Percentiles rank a stretch among this genome's conserved stretches.
These are phyloP conservation scores for Podospora pseudoanserina DNA, from an alignment of 495 filamentous ascomycete genomes.

Conservation along the genomic window DNA sequence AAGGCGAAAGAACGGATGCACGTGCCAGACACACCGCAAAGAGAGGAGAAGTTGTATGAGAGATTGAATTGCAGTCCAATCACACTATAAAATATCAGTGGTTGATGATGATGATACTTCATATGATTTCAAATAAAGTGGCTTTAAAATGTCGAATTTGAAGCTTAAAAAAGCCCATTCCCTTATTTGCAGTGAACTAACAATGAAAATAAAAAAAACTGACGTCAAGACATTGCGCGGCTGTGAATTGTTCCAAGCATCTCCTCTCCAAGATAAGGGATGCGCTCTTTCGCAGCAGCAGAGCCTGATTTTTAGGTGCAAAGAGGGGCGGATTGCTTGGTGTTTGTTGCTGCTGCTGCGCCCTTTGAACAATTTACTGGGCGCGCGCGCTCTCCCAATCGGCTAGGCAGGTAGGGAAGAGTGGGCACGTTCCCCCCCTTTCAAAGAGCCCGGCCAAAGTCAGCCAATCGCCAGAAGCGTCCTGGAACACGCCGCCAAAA, in stretches of 20 bases:
- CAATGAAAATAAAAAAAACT: not conserved
- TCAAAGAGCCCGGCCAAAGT: conserved; percentile 14
- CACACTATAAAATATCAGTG: not conserved
- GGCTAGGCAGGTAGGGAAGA: conserved; percentile 6
- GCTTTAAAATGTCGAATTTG: not conserved
- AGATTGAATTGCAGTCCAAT: not conserved
- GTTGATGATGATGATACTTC: not conserved
- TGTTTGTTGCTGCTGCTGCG: conserved; percentile 8
- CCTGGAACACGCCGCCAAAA: conserved; percentile 31
- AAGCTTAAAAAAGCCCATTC: not conserved
- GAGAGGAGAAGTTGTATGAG: not conserved
- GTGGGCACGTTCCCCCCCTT: conserved; percentile 20
- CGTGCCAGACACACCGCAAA: conserved; percentile 5
- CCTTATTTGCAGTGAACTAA: not conserved
- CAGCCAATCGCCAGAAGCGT: conserved; percentile 30
- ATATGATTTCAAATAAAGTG: not conserved
- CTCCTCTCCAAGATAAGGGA: not conserved
- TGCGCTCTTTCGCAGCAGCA: too few species aligned
- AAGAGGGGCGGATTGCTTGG: conserved; percentile 4
- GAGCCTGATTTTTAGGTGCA: conserved; percentile 2
- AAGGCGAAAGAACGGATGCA: conserved; percentile 12
- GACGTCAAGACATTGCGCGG: conserved; percentile 9
- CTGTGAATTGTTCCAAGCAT: not conserved
- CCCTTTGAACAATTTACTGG: conserved; percentile 10
- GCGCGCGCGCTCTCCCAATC: conserved; percentile 3